Evolutionary conservation across 2,329 filamentous ascomycete genomes (phyloP).

Genomic region (Cyanodermella asteris): DNA sequence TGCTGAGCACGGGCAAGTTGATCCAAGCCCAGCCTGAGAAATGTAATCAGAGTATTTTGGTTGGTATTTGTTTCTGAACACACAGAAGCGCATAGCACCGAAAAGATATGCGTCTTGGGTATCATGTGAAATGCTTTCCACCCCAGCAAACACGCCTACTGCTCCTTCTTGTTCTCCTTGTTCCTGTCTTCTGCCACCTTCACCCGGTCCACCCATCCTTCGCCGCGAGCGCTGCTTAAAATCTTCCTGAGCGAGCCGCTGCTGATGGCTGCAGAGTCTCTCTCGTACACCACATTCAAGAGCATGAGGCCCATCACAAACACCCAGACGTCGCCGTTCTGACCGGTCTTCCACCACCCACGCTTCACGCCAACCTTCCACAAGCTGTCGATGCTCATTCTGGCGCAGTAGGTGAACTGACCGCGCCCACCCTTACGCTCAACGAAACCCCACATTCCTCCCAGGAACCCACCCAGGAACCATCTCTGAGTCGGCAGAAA

Average conservation of each 20-base stretch:
- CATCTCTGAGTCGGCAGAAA: conserved; percentile 66
- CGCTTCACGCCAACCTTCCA: conserved; percentile 93
- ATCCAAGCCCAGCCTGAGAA: too few species aligned
- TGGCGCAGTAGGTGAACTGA: conserved; percentile 58
- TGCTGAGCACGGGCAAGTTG: too few species aligned
- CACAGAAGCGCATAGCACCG: too few species aligned
- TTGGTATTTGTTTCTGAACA: too few species aligned
- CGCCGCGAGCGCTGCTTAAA: conserved; percentile 50
- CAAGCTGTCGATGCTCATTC: conserved; percentile 57
- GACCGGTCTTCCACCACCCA: conserved; percentile 65
- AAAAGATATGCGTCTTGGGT: too few species aligned
- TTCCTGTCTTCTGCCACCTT: conserved; percentile 18
- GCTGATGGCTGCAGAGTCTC: conserved; percentile 42
- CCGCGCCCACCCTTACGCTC: conserved; percentile 41
- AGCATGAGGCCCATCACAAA: conserved; percentile 62
- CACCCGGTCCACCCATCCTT: conserved; percentile 51
- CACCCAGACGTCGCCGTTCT: conserved; percentile 63
- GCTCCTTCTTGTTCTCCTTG: conserved; percentile 3
- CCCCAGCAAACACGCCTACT: too few species aligned
- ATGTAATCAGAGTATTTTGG: too few species aligned
- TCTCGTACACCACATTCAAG: conserved; percentile 57
- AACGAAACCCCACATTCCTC: conserved; percentile 66
- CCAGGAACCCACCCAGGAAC: conserved; percentile 71
- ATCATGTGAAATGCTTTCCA: too few species aligned
- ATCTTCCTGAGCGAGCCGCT: conserved; percentile 48